Conservation (phyloP, 2,329 filamentous ascomycete genomes). For the Epichloe bromicola region DNA sequence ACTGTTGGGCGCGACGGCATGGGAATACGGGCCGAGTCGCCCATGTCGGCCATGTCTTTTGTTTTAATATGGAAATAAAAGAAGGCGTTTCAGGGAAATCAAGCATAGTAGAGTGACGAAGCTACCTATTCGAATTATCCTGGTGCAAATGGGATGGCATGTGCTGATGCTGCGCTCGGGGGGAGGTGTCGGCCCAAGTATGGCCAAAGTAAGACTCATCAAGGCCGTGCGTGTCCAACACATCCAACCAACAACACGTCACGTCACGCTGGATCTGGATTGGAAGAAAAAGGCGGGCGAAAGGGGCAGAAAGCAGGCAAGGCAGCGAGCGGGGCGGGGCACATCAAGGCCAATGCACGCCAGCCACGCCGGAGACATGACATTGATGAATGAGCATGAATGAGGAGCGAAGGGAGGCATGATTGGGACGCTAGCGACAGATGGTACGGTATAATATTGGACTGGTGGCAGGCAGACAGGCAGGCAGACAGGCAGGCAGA, state of each 20-base stretch:
- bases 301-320: not conserved
- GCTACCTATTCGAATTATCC: not conserved
- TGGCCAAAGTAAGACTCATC: not conserved
- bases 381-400: not conserved
- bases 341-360: too few species aligned
- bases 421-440: not conserved
- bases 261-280: too few species aligned
- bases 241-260: too few species aligned
- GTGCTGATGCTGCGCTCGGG: conserved; percentile 2
- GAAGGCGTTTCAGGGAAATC: conserved; percentile 6
- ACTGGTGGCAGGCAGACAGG: too few species aligned
- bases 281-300: not conserved
- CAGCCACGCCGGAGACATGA: too few species aligned
- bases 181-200: not conserved
- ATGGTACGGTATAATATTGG: not conserved
- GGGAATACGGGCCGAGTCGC: not conserved
- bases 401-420: not conserved
- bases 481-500: too few species aligned
- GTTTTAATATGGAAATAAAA: conserved; percentile 6
- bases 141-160: conserved; percentile 4
- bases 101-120: conserved; percentile 6
- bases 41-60: not conserved
- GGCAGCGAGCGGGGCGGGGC: too few species aligned
- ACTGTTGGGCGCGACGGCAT: not conserved
- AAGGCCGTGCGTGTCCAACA: too few species aligned